Evolutionary conservation across 352 stramenopile genomes (phyloP).

Genomic region (Phytophthora niederhauseri): DNA sequence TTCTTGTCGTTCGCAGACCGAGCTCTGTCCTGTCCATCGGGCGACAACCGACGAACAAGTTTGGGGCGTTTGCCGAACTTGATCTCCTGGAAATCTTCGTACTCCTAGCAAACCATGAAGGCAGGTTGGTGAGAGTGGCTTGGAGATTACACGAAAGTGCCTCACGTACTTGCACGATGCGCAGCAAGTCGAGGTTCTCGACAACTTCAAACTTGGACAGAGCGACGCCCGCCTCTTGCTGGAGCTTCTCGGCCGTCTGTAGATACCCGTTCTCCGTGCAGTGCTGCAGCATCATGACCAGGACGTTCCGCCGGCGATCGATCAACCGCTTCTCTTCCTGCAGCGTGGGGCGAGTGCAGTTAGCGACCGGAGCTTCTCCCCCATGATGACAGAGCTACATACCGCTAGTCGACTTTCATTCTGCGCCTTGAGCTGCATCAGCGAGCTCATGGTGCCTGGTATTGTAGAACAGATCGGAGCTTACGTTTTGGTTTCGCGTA

Average conservation of each 20-base stretch:
- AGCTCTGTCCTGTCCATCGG: constrained; percentile 63
- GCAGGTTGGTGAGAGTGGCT: constrained; percentile 3
- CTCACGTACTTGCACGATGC: constrained; percentile 71
- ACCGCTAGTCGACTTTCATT: constrained; percentile 83
- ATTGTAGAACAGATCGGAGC: not conserved
- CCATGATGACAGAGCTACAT: constrained; percentile 2
- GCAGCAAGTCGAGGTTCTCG: constrained; percentile 92
- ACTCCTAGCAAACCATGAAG: constrained; percentile 62
- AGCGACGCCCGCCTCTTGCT: constrained; percentile 84
- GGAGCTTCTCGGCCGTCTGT: constrained; percentile 83
- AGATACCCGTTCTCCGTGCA: constrained; percentile 89
- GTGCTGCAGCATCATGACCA: constrained; percentile 88
- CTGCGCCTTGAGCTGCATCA: constrained; percentile 84
- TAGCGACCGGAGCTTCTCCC: not conserved
- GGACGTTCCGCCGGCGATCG: constrained; percentile 85
- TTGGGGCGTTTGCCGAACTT: constrained; percentile 92
- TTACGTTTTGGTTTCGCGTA: constrained; percentile 12
- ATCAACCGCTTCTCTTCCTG: constrained; percentile 90
- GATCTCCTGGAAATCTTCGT: constrained; percentile 93
- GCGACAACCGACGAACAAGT: constrained; percentile 70
- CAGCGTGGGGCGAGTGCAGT: constrained; percentile 1
- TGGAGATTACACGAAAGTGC: not conserved
- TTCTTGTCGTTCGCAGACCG: constrained; percentile 65
- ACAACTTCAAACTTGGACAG: constrained; percentile 92
- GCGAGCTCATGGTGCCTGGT: constrained; percentile 63